A percentile compares a stretch with the other conserved stretches of the same genome.
Evolutionary conservation across 345 rosid species (phyloP).

Genomic region (Ceriops tagal): DNA sequence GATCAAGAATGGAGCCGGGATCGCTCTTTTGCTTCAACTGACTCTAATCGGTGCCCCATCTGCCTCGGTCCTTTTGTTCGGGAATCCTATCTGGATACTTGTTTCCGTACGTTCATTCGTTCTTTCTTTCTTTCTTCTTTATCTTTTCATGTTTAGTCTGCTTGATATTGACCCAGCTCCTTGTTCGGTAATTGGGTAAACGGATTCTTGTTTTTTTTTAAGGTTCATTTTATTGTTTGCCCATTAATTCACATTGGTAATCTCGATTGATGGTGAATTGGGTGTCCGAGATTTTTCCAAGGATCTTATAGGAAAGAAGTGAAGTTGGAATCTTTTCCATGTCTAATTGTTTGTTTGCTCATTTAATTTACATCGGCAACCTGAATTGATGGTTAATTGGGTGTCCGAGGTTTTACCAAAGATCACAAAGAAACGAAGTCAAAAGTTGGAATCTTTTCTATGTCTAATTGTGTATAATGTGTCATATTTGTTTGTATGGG

Average conservation of each 20-base stretch:
- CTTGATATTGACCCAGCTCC: not conserved
- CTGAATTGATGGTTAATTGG: too few species aligned
- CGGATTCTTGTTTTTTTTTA: not conserved
- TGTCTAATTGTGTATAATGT: not conserved
- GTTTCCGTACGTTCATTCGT: conserved; percentile 61
- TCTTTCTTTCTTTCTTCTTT: conserved; percentile 14
- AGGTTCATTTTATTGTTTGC: too few species aligned
- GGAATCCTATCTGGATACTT: conserved; percentile 73
- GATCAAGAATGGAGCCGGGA: conserved; percentile 12
- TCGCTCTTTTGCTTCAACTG: conserved; percentile 16
- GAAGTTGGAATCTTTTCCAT: not conserved
- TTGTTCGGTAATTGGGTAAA: not conserved
- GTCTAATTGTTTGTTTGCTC: not conserved
- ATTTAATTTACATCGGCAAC: too few species aligned
- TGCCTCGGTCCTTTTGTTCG: conserved; percentile 55
- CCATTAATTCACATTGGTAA: too few species aligned
- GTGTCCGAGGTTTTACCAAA: too few species aligned
- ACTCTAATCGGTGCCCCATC: conserved; percentile 65
- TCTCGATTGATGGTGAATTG: not conserved
- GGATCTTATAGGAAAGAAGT: not conserved
- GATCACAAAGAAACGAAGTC: not conserved
- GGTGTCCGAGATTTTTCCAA: not conserved
- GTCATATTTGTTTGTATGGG: not conserved
- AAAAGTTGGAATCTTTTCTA: conserved; percentile 2
- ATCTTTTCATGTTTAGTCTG: not conserved